A percentile compares a stretch with the other conserved stretches of the same genome.
Conservation (phyloP, 768 basidiomycete species). For the Suillus discolor region DNA sequence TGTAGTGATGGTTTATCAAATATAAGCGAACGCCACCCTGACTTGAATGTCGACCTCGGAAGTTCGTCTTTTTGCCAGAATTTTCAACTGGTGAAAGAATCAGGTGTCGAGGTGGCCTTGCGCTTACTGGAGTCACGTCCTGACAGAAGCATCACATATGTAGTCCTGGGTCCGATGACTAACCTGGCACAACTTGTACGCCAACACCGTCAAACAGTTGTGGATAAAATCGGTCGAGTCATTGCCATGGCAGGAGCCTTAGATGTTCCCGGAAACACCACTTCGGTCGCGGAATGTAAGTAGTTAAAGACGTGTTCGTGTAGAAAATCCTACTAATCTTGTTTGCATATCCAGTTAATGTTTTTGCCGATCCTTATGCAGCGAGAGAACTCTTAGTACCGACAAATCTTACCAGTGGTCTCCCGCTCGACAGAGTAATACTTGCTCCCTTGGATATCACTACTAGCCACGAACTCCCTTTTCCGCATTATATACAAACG, state of each 20-base stretch:
- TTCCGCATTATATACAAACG: constrained; percentile 54
- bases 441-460: constrained; percentile 84
- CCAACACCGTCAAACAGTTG: constrained; percentile 52
- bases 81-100: constrained; percentile 45
- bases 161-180: constrained; percentile 78
- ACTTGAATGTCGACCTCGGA: constrained; percentile 41
- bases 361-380: constrained; percentile 86
- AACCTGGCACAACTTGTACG: constrained; percentile 73
- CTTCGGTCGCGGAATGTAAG: constrained; percentile 83
- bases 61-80: constrained; percentile 39
- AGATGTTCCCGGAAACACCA: constrained; percentile 88
- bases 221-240: constrained; percentile 66
- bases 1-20: constrained; percentile 69
- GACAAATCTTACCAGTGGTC: constrained; percentile 35
- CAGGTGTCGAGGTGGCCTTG: constrained; percentile 56
- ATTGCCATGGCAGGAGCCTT: constrained; percentile 94
- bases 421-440: constrained; percentile 69
- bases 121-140: constrained; percentile 56
- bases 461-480: constrained; percentile 75
- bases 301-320: constrained; percentile 7
- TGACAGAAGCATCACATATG: constrained; percentile 62
- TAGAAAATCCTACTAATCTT: constrained; percentile 8
- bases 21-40: constrained; percentile 66
- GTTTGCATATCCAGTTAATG: constrained; percentile 58
- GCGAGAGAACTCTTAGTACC: constrained; percentile 67